Evolutionary conservation across 1,284 basidiomycete genomes (phyloP).

Genomic region (Malassezia slooffiae): DNA sequence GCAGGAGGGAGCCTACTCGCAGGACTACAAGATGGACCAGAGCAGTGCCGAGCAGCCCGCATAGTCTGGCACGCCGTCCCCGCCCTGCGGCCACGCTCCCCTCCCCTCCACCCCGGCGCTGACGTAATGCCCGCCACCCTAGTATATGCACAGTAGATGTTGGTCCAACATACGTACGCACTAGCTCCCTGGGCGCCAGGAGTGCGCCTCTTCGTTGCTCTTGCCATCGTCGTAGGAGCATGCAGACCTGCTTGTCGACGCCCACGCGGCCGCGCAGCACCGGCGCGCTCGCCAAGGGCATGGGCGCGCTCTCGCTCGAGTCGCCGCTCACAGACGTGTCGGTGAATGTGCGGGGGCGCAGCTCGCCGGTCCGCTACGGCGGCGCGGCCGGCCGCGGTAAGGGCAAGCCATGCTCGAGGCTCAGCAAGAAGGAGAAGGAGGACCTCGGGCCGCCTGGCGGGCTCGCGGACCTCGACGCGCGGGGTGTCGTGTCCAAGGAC

Average conservation of each 20-base stretch:
- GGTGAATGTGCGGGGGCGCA: constrained; percentile 21
- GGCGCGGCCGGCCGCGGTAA: constrained; percentile 15
- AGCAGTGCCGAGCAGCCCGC: no score
- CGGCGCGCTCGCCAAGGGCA: constrained; percentile 3
- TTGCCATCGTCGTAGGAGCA: no score
- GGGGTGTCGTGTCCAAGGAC: constrained; percentile 23
- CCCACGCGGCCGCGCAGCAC: constrained; percentile 6
- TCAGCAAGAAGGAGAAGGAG: constrained; percentile 22
- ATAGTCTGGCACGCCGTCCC: no score
- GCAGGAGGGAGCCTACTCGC: no score
- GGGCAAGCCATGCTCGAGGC: constrained; percentile 1
- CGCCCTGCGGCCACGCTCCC: no score
- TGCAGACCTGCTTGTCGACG: no score
- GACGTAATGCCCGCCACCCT: no score
- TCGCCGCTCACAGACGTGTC: constrained; percentile 29
- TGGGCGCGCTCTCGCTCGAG: constrained; percentile 15
- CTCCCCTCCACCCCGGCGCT: no score
- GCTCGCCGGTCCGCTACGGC: constrained; percentile 18
- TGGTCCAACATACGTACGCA: no score
- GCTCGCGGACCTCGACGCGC: constrained; percentile 16
- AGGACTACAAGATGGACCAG: no score
- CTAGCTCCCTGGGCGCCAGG: no score
- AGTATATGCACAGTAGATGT: no score
- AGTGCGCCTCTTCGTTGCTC: background rate
- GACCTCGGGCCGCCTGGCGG: constrained; percentile 20